Base-by-base conservation (phyloP, 345 rosid genomes). In the Eucalyptus rudis region DNA sequence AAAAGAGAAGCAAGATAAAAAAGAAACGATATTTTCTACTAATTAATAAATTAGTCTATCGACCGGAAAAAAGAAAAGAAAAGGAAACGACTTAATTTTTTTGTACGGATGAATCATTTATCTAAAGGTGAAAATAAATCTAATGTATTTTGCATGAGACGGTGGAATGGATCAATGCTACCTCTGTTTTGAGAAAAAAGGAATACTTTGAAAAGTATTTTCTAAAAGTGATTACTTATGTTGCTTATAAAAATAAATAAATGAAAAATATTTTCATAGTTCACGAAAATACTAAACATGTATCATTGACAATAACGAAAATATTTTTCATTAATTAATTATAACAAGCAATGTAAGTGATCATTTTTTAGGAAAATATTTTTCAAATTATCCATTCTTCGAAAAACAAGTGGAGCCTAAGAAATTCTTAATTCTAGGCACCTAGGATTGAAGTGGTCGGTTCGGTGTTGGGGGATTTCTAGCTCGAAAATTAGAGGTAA, bases 251-350 rank as follows among this genome's bases (percentile, higher is more conserved):
- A 52, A 52, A 52, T 52, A 52, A 52, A 52, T 17, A 52, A 7
- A 3, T 40, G 43, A 40, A 40, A 40, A 40, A 40, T 40, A 5
- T 40, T 40, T 40, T 40, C 6, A 40, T 5, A 1, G 43, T 40
- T 40, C 43, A 40, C 5, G 5, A 40, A 40, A 40, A 40, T 40
- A 4, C 5, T 40, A 40, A 40, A 5, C 6, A 40, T 40, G 43
- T 40, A 40, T 40, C 1, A 0, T 51, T 51, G 8, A 0, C 0
- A 0, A 51, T 17, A 51, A 51, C 8, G 0, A 51, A 17, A 17
- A 51, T 51, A 51, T 51, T 51, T 51, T 51, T 51, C 1, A 1
- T 51, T 51, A 51, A 51, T 17, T 51, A 51, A 51, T 51, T 51
- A 51, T 17, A 0, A 0, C 54, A 17, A 51, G 20, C 2, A 16